Evolutionary conservation across 345 rosid species (phyloP).

Genomic region (Pistacia vera): DNA sequence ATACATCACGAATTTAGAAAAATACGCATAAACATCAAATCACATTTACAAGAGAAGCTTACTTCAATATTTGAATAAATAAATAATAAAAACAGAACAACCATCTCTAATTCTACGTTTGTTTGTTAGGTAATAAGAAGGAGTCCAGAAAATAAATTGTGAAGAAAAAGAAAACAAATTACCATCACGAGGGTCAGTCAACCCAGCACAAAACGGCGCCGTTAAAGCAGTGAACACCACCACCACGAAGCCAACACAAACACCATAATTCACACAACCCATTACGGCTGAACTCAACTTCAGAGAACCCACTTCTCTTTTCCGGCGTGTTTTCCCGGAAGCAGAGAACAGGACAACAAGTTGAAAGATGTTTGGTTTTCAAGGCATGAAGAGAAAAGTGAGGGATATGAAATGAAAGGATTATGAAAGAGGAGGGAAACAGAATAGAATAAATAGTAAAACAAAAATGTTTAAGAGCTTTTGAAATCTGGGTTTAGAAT

Average conservation of each 20-base stretch:
- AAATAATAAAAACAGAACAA: background rate
- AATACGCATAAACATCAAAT: background rate
- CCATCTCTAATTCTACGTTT: background rate
- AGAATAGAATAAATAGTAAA: too few relatives aligned
- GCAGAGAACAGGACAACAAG: background rate
- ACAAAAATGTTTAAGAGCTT: too few relatives aligned
- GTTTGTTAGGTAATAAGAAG: background rate
- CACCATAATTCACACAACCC: slow-evolving; percentile 41
- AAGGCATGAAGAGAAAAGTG: slow-evolving; percentile 2
- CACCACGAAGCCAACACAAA: slow-evolving; percentile 38
- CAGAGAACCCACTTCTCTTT: background rate
- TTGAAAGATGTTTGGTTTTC: background rate
- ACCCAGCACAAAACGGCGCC: slow-evolving; percentile 46
- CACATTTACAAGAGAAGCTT: background rate
- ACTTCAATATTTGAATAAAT: background rate
- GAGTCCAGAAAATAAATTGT: background rate
- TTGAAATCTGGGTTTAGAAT: too few relatives aligned
- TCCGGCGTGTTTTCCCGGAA: background rate
- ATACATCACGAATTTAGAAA: background rate
- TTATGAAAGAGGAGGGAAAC: too few relatives aligned
- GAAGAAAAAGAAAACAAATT: slow-evolving; percentile 9
- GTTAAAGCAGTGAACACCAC: slow-evolving; percentile 25
- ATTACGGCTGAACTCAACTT: slow-evolving; percentile 21
- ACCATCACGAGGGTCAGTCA: slow-evolving; percentile 74
- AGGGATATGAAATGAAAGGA: too few relatives aligned